Percentiles rank a stretch among this genome's conserved stretches.
These are phyloP conservation scores for Xanthoconium stramineum DNA, from an alignment of 768 basidiomycete species.

Conservation along the genomic window DNA sequence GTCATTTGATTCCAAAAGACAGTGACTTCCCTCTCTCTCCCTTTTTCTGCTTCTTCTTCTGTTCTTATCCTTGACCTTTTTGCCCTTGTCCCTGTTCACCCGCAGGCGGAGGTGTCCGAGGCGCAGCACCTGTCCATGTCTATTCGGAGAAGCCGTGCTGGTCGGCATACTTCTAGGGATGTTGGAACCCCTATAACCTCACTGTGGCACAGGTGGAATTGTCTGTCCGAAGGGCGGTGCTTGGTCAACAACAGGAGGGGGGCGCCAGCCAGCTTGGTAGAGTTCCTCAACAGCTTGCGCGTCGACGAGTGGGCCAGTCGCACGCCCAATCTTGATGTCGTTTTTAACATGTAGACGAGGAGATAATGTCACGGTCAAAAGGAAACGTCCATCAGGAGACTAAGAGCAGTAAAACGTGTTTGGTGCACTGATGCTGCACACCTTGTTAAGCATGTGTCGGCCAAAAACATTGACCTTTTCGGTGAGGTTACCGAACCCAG, in stretches of 20 bases:
- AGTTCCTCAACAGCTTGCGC: too few relatives aligned
- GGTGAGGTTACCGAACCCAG: conserved; percentile 95
- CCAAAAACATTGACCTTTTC: conserved; percentile 94
- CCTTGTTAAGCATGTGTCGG: conserved; percentile 80
- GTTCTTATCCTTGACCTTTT: conserved; percentile 40
- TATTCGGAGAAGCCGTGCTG: conserved; percentile 34
- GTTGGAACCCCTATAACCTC: conserved; percentile 57
- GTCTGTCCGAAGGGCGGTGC: conserved; percentile 62
- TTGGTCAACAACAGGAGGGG: conserved; percentile 61
- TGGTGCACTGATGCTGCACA: conserved; percentile 78
- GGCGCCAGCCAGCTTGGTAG: conserved; percentile 86
- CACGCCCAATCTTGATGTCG: conserved; percentile 95
- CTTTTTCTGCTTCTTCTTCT: too few relatives aligned
- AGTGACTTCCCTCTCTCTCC: conserved; percentile 40
- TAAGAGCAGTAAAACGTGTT: conserved; percentile 95
- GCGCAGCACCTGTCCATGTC: conserved; percentile 52
- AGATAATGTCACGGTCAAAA: conserved; percentile 93
- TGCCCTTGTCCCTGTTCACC: conserved; percentile 11
- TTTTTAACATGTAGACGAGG: conserved; percentile 96
- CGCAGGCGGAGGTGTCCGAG: conserved; percentile 47
- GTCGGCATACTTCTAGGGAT: conserved; percentile 45
- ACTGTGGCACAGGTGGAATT: conserved; percentile 65
- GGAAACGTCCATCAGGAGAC: conserved; percentile 90
- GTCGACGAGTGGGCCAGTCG: conserved; percentile 80
- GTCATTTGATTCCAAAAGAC: too few relatives aligned